Evolutionary conservation across 2,329 filamentous ascomycete species (phyloP), one percentile per base, ranked within the genome.

Genomic region (Pseudogymnoascus sp.): DNA sequence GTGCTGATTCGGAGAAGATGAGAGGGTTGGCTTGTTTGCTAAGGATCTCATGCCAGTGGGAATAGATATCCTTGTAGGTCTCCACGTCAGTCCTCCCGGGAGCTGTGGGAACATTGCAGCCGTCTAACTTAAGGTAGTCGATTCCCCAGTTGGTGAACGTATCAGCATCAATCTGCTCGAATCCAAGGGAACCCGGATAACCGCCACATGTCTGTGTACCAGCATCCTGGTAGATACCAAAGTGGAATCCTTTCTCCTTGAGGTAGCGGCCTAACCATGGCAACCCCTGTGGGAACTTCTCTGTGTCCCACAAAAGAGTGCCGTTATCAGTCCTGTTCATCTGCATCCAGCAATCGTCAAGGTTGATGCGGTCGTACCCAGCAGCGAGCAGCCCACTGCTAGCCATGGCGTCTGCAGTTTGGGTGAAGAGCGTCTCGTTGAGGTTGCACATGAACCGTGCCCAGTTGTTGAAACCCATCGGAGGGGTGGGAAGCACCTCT

Each of bases 61-160:
- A 72, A 64, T 69, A 70, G 18, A 80, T 77, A 61, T 75, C 72
- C 53, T 75, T 68, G 64, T 78, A 76, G 8, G 67, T 66, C 72
- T 76, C 77, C 25, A 72, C 68, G n/a, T 72, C 66, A 0, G 76
- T 77, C 42, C 21, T 46, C 5, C 42, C 42, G 7, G 42, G 42
- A 46, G 42, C 42, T n/a, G 42, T 5, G 42, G 42, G 42, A 44
- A 78, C 72, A 63, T 79, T 75, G 70, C 82, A 86, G 69, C 85
- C 85, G 70, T 86, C 84, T 66, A 83, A 81, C 71, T 85, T 85
- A 21, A 84, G 72, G 64, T 84, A 86, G 68, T 85, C 82, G 62
- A 87, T 78, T 1, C 81, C 83, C 84, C 84, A 87, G 21, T 78
- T 76, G 1, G 81, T 79, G 69, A 82, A 86, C 0, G 81, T 79